Conservation (phyloP, 1,139 yeast genomes). For the Pichia sp. region DNA sequence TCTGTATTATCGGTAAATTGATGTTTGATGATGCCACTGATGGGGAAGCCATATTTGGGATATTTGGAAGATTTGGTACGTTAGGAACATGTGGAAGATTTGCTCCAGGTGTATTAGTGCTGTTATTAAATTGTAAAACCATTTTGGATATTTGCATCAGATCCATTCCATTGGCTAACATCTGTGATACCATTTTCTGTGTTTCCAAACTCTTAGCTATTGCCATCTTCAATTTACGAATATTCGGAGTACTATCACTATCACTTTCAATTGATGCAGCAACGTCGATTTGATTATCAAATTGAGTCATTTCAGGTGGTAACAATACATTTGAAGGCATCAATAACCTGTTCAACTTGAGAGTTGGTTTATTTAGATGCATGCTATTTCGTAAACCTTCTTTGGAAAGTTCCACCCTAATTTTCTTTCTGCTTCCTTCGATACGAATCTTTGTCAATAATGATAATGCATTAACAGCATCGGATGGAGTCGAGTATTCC, state of each 20-base stretch:
- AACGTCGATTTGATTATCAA: not conserved
- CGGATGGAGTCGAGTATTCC: slow-evolving; percentile 43
- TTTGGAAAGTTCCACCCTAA: slow-evolving; percentile 52
- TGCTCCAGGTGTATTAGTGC: slow-evolving; percentile 3
- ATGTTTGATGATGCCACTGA: not conserved
- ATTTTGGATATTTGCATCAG: slow-evolving; percentile 22
- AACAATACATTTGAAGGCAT: slow-evolving; percentile 48
- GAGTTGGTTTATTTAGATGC: slow-evolving; percentile 32
- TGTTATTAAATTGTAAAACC: slow-evolving; percentile 19
- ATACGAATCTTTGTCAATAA: slow-evolving; percentile 38
- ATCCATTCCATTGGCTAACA: slow-evolving; percentile 27
- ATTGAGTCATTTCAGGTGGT: slow-evolving; percentile 39
- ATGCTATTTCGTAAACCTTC: slow-evolving; percentile 43
- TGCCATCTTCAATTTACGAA: not conserved
- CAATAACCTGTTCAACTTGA: slow-evolving; percentile 34
- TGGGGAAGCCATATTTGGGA: not conserved
- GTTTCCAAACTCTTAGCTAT: slow-evolving; percentile 20
- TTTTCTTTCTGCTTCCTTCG: slow-evolving; percentile 30
- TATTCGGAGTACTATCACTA: not conserved
- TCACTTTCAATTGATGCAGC: not conserved
- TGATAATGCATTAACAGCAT: slow-evolving; percentile 42
- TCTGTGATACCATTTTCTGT: slow-evolving; percentile 25
- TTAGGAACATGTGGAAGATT: slow-evolving; percentile 2
- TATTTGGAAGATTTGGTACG: not conserved
- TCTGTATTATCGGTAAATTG: not conserved